Percentiles rank a stretch among this genome's conserved stretches.
These are phyloP conservation scores for Ogataea corticis DNA, from an alignment of 805 yeast species.

Conservation along the genomic window DNA sequence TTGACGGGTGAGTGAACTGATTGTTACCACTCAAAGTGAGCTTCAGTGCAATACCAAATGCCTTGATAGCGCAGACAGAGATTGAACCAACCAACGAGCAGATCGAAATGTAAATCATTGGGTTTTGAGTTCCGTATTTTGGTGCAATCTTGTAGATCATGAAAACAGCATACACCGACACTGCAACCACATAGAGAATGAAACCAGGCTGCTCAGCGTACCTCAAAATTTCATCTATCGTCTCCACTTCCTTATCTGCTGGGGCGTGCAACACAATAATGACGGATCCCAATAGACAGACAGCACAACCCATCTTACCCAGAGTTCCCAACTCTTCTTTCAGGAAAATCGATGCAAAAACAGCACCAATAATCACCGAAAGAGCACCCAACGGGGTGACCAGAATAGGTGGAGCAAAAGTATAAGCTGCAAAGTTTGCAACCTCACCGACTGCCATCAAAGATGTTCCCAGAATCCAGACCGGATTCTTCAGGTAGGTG, in stretches of 20 bases:
- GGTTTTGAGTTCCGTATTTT: conserved; percentile 72
- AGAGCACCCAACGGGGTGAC: conserved; percentile 93
- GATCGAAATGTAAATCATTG: conserved; percentile 86
- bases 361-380: conserved; percentile 89
- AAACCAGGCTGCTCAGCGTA: conserved; percentile 82
- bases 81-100: conserved; percentile 90
- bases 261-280: conserved; percentile 91
- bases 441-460: conserved; percentile 91
- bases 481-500: conserved; percentile 77
- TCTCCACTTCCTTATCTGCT: conserved; percentile 83
- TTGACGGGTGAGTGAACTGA: conserved; percentile 82
- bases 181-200: conserved; percentile 61
- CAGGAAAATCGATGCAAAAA: conserved; percentile 78
- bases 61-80: conserved; percentile 89
- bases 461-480: conserved; percentile 93
- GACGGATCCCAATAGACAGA: conserved; percentile 83
- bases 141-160: conserved; percentile 88
- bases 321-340: conserved; percentile 84
- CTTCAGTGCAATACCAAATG: conserved; percentile 89
- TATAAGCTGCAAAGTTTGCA: conserved; percentile 92
- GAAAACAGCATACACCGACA: conserved; percentile 65
- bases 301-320: conserved; percentile 92
- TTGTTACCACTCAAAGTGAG: conserved; percentile 82
- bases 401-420: conserved; percentile 90
- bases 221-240: conserved; percentile 82